These are phyloP conservation scores for Pestalotiopsis sp. DNA, from an alignment of 2,329 filamentous ascomycete genomes.

Conservation along the genomic window DNA sequence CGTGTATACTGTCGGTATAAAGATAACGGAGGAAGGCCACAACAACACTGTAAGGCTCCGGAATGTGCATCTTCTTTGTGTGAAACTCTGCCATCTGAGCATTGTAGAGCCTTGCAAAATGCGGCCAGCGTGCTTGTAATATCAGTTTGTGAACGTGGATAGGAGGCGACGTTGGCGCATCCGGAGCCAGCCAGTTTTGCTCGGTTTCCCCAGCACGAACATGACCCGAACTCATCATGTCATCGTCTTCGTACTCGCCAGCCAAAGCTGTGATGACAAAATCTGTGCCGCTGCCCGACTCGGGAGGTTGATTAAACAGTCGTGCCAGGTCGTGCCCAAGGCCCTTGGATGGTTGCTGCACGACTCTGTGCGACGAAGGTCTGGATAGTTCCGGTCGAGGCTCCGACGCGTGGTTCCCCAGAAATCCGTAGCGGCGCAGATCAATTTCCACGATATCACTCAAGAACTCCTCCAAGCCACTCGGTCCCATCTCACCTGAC, in stretches of 20 bases:
- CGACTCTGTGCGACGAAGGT: constrained; percentile 48
- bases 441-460: constrained; percentile 95
- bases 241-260: constrained; percentile 74
- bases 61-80: constrained; percentile 96
- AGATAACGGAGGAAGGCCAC: constrained; percentile 95
- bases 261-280: constrained; percentile 87
- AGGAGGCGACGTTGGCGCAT: constrained; percentile 71
- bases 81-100: constrained; percentile 98
- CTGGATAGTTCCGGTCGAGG: constrained; percentile 49
- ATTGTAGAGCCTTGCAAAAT: constrained; percentile 89
- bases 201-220: constrained; percentile 46
- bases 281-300: constrained; percentile 83
- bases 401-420: constrained; percentile 75
- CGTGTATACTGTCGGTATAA: constrained; percentile 89
- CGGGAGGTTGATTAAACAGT: constrained; percentile 84
- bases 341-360: constrained; percentile 61
- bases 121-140: constrained; percentile 91
- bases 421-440: constrained; percentile 84
- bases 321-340: constrained; percentile 84
- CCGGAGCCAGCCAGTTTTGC: constrained; percentile 61
- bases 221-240: constrained; percentile 55
- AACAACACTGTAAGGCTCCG: constrained; percentile 92
- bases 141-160: constrained; percentile 97
- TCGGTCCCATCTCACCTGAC: constrained; percentile 65
- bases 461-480: constrained; percentile 84